phyloP scores from a whole-genome alignment of 2,329 filamentous ascomycete species.

The Aspergillus costaricaensis region DNA sequence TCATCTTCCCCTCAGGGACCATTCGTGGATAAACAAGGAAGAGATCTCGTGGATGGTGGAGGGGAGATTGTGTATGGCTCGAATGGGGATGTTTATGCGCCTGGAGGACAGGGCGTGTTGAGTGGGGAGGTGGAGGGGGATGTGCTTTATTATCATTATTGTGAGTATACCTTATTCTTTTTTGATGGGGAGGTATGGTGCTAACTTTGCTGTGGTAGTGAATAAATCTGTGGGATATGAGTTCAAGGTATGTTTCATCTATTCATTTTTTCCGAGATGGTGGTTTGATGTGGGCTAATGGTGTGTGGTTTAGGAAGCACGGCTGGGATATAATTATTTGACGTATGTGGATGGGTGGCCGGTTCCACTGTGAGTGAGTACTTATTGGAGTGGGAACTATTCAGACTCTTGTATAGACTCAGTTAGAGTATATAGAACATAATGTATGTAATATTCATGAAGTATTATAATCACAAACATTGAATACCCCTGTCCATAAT shows the following conservation, averaged over 20 bases:
- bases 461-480: no score
- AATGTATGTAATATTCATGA: no score
- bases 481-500: no score
- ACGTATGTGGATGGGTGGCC: conserved; percentile 38
- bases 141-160: conserved; percentile 39
- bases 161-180: conserved; percentile 20
- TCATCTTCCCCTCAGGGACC: conserved; percentile 54
- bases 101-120: conserved; percentile 65
- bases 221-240: conserved; percentile 33
- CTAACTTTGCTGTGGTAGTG: conserved; percentile 17
- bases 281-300: no score
- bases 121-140: conserved; percentile 44
- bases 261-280: not conserved
- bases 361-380: conserved; percentile 6
- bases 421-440: no score
- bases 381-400: no score
- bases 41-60: conserved; percentile 57
- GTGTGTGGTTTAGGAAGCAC: conserved; percentile 27
- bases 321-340: conserved; percentile 34
- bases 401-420: no score
- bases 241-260: conserved; percentile 29
- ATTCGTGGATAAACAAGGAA: conserved; percentile 58
- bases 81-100: conserved; percentile 64
- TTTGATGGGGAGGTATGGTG: not conserved
- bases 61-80: conserved; percentile 62